Conservation (phyloP, 306 rosid species). For the Calophaca sinica region DNA sequence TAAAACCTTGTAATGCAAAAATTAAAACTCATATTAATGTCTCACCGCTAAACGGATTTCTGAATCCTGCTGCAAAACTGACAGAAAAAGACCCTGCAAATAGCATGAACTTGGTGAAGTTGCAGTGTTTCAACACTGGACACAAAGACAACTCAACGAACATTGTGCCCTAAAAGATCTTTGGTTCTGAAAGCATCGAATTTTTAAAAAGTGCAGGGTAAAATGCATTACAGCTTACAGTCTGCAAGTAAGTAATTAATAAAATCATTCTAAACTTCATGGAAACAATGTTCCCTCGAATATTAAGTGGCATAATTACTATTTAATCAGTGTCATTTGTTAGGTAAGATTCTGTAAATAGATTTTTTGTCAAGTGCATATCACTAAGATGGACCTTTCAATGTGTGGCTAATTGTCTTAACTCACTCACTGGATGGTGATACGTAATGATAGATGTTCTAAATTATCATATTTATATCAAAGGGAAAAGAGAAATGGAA, state of each 20-base stretch:
- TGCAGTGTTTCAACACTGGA: conserved; percentile 9
- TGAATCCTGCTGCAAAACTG: conserved; percentile 78
- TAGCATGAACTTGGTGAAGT: conserved; percentile 46
- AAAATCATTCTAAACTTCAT: not conserved
- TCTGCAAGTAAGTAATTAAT: conserved; percentile 7
- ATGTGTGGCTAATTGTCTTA: not conserved
- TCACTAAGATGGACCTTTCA: conserved; percentile 11
- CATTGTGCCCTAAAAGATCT: not conserved
- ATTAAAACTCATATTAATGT: conserved; percentile 34
- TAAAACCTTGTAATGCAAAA: conserved; percentile 16
- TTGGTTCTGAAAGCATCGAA: conserved; percentile 1
- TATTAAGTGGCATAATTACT: conserved; percentile 9
- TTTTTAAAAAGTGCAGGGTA: not conserved
- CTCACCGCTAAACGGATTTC: conserved; percentile 90
- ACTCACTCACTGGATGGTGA: not conserved
- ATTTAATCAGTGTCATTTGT: conserved; percentile 20
- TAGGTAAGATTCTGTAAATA: not conserved
- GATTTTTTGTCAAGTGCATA: conserved; percentile 7
- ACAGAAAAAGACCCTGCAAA: conserved; percentile 84
- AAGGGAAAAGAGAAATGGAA: conserved; percentile 19
- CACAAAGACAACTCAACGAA: conserved; percentile 19
- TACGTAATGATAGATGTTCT: not conserved
- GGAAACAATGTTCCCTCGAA: not conserved
- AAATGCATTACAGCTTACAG: not conserved
- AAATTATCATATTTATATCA: conserved; percentile 1